Evolutionary conservation across 1,139 yeast genomes (phyloP), one percentile per base, ranked within the genome.

Genomic region (Saccharomyces hybrid): DNA sequence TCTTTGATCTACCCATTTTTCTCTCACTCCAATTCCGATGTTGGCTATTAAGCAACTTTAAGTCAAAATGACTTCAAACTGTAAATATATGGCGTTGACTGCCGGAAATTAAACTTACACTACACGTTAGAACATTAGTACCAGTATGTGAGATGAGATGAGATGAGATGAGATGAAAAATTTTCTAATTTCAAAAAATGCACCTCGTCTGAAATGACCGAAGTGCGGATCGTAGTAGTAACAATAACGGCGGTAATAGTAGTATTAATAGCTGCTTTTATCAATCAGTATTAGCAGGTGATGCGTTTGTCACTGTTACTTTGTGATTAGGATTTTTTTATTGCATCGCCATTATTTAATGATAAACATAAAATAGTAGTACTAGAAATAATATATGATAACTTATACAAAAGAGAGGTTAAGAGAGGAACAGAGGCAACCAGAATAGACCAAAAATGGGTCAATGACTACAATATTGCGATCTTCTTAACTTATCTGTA

Each of bases 1-100:
- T 83, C 76, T 84, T 85, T 50, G 86, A 79, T 71, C 86, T 87
- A 55, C 88, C 95, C 95, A 86, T 87, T 51, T 26, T 44, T 32
- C 4, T 46, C 25, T 38, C 23, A 20, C 23, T 3, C 23, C 23
- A 20, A 20, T 20, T 20, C 23, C 23, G 23, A 20, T 20, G 23
- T 20, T 20, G 23, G 23, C 23, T 20, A 20, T 20, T 20, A 20
- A 20, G 23, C 23, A 20, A 11, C 13, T 9, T 3, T 20, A 4
- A 16, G 9, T 3, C 23, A 16, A 7, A 2, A 5, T 20, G 44
- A 16, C 7, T 11, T 38, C 25, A 13, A 38, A 16, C 4, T 16
- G 28, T n/a, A 34, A 20, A 32, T 7, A 32, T n/a, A 32, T 32
- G 16, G 16, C 23, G 23, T 20, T 20, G 23, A 20, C 23, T 20